Evolutionary conservation across 345 rosid genomes (phyloP).

Genomic region (Punica granatum): DNA sequence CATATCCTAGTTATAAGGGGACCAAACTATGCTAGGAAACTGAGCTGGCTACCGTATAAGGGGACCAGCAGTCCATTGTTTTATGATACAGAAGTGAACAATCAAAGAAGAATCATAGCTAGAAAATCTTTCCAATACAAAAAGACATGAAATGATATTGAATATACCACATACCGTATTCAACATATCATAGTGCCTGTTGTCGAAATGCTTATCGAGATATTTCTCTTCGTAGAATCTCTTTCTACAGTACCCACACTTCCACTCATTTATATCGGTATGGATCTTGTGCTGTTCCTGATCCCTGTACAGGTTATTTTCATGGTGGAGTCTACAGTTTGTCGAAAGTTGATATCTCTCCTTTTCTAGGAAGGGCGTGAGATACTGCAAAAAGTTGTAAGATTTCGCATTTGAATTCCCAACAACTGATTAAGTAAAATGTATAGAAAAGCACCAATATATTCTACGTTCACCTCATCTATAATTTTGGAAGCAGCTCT

Average conservation of each 20-base stretch:
- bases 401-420: conserved; percentile 7
- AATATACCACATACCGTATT: conserved; percentile 37
- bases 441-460: neutral
- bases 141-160: conserved; percentile 4
- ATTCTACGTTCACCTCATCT: conserved; percentile 33
- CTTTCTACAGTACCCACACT: conserved; percentile 62
- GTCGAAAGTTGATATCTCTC: conserved; percentile 37
- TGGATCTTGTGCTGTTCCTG: conserved; percentile 60
- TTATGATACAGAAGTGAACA: neutral
- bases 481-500: conserved; percentile 52
- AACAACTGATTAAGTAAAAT: conserved; percentile 2
- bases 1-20: no score
- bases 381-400: conserved; percentile 34
- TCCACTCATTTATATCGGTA: conserved; percentile 49
- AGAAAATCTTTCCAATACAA: neutral
- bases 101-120: neutral
- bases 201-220: conserved; percentile 59
- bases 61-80: neutral
- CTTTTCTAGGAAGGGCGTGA: conserved; percentile 56
- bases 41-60: neutral
- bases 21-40: neutral
- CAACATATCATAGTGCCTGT: conserved; percentile 45
- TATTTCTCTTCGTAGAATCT: conserved; percentile 54
- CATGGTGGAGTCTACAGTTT: conserved; percentile 46
- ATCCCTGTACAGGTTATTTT: conserved; percentile 51